Percentiles rank a stretch among this genome's conserved stretches.
Evolutionary conservation across 305 asterid genomes (phyloP).

Genomic region (Rubia tinctorum): DNA sequence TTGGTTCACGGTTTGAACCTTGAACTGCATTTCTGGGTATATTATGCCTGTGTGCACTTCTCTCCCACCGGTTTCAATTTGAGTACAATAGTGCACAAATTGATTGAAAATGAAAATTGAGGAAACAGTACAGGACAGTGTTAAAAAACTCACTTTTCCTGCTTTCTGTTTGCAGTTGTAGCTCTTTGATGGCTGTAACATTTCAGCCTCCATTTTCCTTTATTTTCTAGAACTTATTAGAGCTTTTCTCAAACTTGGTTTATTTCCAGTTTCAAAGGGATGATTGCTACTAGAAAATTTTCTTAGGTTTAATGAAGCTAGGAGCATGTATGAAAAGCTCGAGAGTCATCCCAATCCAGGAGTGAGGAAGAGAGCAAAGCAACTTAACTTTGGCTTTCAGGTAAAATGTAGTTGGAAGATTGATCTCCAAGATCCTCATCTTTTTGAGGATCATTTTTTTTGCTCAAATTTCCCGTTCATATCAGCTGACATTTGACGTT

Average conservation of each 20-base stretch:
- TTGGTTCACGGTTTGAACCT: too few species aligned
- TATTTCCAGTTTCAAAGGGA: slow-evolving; percentile 4
- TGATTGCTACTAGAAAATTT: neutral
- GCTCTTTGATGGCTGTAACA: neutral
- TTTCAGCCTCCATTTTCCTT: neutral
- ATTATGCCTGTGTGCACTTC: too few species aligned
- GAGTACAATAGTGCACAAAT: too few species aligned
- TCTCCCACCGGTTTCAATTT: too few species aligned
- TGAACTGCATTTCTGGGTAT: too few species aligned
- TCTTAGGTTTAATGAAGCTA: slow-evolving; percentile 74
- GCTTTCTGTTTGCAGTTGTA: neutral
- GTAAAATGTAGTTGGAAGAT: slow-evolving; percentile 30
- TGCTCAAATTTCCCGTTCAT: neutral
- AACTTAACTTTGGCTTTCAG: slow-evolving; percentile 69
- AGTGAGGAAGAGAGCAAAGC: slow-evolving; percentile 85
- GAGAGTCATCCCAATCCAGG: slow-evolving; percentile 69
- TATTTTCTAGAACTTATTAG: neutral
- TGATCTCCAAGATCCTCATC: neutral
- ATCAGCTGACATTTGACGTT: slow-evolving; percentile 9
- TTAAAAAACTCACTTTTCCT: neutral
- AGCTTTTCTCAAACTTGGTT: neutral
- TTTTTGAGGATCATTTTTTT: neutral
- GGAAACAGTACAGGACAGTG: too few species aligned
- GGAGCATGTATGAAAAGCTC: slow-evolving; percentile 82
- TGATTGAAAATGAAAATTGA: too few species aligned